phyloP scores from a whole-genome alignment of 176 grass and related monocot genomes.

The Rhynchospora pubera region DNA sequence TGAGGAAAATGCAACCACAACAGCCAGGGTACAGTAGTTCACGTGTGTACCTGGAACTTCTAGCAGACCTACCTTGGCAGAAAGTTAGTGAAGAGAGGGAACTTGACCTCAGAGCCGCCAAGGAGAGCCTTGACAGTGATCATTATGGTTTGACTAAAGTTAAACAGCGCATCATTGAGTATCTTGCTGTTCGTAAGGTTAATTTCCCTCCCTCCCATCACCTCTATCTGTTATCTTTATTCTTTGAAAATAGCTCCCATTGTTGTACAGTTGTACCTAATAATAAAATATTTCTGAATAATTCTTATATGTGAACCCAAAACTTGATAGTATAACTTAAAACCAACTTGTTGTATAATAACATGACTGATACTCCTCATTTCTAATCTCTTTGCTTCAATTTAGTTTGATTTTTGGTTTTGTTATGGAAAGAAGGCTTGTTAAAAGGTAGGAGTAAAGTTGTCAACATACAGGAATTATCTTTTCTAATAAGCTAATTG shows the following conservation, averaged over 20 bases:
- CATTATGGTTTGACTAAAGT: conserved; percentile 89
- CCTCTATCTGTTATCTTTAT: neutral
- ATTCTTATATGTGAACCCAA: neutral
- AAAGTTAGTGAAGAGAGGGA: conserved; percentile 93
- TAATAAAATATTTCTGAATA: neutral
- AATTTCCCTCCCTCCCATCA: conserved; percentile 14
- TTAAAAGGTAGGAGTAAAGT: neutral
- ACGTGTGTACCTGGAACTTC: conserved; percentile 80
- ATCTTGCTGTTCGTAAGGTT: conserved; percentile 98
- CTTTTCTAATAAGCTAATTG: neutral
- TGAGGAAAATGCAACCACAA: conserved; percentile 97
- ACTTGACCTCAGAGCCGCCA: conserved; percentile 83
- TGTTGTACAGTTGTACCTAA: neutral
- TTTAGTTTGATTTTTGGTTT: neutral
- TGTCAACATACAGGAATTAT: neutral
- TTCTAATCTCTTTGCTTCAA: neutral
- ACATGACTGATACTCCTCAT: neutral
- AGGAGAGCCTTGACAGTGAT: conserved; percentile 83
- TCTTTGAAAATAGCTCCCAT: neutral
- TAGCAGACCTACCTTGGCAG: conserved; percentile 96
- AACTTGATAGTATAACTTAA: neutral
- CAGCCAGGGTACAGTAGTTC: conserved; percentile 99
- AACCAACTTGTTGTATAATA: neutral
- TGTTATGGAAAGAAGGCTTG: neutral
- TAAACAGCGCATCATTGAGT: conserved; percentile 95